Evolutionary conservation across 495 filamentous ascomycete genomes (phyloP), one percentile per base, ranked within the genome.

Genomic region (Aspergillus taichungensis): DNA sequence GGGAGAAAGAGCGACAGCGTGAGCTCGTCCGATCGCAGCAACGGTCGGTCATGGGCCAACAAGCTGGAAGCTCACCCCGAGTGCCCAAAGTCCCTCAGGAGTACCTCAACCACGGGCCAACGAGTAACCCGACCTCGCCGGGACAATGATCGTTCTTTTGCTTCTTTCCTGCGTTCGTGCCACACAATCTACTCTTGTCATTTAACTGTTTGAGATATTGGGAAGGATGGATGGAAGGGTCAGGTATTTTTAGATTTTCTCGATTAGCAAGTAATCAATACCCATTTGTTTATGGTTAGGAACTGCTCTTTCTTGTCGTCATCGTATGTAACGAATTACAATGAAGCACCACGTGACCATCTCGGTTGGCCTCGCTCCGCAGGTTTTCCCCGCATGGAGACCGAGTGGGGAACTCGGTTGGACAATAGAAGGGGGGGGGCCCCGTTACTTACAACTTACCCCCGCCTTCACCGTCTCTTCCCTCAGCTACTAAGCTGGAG

Each of bases 1-100:
- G 77, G 12, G 81, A 85, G 11, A 76, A 74, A 43, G 79, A 84
- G 40, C 69, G 75, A 10, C 72, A 81, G 46, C 69, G 79, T 13
- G 83, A 83, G 30, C 59, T 74, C 3, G 60, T 82, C 49, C 69
- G 73, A 31, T 68, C 68, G 11, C 75, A 79, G 33, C 63, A 72
- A n/a, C 66, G 72, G 11, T 60, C 68, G 11, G 50, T 71, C 42
- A 56, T 50, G 18, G 18, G 18, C 4, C 18, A 24, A 5, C 68
- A 72, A 42, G 61, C 63, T 11, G 60, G 60, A 3, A 69, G 62
- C 33, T 76, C 72, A 30, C 80, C 80, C 6, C 71, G 74, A 40
- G 79, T 84, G 2, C 82, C 82, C 0, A 82, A 81, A 54, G 79
- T 85, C 7, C 80, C 81, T 0, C 64, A 67, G 40, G 74, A 74